Evolutionary conservation across 352 stramenopile species (phyloP).

Genomic region (Phytopythium montanum): DNA sequence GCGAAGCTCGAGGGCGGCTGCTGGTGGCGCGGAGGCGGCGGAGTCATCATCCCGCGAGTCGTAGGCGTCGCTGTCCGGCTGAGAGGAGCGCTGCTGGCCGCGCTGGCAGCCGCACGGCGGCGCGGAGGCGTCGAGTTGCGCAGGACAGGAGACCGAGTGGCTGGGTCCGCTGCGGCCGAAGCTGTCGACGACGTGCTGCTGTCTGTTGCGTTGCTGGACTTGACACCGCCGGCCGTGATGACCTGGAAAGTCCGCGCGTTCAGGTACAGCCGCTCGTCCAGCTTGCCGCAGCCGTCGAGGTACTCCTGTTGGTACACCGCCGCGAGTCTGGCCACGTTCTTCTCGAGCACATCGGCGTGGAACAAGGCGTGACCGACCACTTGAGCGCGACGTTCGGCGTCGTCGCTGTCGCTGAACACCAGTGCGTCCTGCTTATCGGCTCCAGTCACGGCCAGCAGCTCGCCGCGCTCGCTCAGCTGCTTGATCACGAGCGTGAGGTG

Average conservation of each 20-base stretch:
- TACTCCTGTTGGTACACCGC: slow-evolving; percentile 45
- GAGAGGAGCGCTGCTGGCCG: neutral
- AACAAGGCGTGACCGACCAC: slow-evolving; percentile 30
- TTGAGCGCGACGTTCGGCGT: neutral
- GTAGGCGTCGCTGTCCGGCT: neutral
- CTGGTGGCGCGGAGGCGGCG: slow-evolving; percentile 28
- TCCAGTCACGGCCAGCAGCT: slow-evolving; percentile 12
- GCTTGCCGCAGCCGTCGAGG: slow-evolving; percentile 38
- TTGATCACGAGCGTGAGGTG: slow-evolving; percentile 41
- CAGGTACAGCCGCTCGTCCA: slow-evolving; percentile 61
- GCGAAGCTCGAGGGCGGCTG: slow-evolving; percentile 18
- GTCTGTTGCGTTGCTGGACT: neutral
- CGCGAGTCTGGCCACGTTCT: slow-evolving; percentile 32
- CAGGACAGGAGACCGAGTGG: slow-evolving; percentile 31
- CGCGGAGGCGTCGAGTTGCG: slow-evolving; percentile 12
- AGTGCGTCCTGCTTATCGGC: neutral
- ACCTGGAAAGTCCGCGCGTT: slow-evolving; percentile 23
- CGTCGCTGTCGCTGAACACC: neutral
- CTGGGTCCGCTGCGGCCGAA: slow-evolving; percentile 11
- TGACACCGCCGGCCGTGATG: slow-evolving; percentile 21
- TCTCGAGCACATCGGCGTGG: slow-evolving; percentile 26
- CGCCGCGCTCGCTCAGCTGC: slow-evolving; percentile 24
- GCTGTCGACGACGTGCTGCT: neutral
- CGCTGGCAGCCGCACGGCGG: neutral
- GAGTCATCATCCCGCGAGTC: slow-evolving; percentile 30